A percentile compares a stretch with the other conserved stretches of the same genome.
Conservation (phyloP, 306 rosid species). For the Fragaria iinumae region DNA sequence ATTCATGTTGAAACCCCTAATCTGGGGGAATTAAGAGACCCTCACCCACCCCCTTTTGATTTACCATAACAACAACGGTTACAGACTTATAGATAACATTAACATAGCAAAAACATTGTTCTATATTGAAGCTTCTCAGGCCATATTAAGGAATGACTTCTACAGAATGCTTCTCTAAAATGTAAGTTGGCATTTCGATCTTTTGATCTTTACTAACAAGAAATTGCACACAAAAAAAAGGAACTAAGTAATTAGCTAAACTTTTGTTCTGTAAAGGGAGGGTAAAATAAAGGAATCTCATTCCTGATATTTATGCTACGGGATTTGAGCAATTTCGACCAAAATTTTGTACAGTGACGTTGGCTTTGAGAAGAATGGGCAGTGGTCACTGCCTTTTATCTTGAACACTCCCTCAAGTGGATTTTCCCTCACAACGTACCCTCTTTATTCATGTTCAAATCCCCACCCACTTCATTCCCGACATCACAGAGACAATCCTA, state of each 20-base stretch:
- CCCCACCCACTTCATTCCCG: too few species aligned
- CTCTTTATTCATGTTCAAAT: too few species aligned
- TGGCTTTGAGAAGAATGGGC: slow-evolving; percentile 95
- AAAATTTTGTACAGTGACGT: slow-evolving; percentile 84
- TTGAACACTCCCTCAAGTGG: slow-evolving; percentile 96
- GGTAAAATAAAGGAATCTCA: slow-evolving; percentile 1
- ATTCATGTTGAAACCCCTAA: too few species aligned
- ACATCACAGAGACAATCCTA: too few species aligned
- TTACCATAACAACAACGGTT: too few species aligned
- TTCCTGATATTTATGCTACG: slow-evolving; percentile 37
- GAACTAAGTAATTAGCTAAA: neutral
- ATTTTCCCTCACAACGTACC: slow-evolving; percentile 60
- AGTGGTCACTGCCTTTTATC: slow-evolving; percentile 94
- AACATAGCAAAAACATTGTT: too few species aligned
- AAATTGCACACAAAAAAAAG: slow-evolving; percentile 24
- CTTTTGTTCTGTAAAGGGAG: neutral
- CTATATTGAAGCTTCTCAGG: too few species aligned
- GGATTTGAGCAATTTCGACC: slow-evolving; percentile 68
- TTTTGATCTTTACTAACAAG: neutral
- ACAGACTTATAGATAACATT: too few species aligned
- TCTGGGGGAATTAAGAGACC: too few species aligned
- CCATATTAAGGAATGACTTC: neutral
- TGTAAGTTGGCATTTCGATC: neutral
- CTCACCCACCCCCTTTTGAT: too few species aligned
- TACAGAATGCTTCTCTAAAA: neutral